These are phyloP conservation scores for Silybum marianum DNA, from an alignment of 129 eudicot species.

Conservation along the genomic window DNA sequence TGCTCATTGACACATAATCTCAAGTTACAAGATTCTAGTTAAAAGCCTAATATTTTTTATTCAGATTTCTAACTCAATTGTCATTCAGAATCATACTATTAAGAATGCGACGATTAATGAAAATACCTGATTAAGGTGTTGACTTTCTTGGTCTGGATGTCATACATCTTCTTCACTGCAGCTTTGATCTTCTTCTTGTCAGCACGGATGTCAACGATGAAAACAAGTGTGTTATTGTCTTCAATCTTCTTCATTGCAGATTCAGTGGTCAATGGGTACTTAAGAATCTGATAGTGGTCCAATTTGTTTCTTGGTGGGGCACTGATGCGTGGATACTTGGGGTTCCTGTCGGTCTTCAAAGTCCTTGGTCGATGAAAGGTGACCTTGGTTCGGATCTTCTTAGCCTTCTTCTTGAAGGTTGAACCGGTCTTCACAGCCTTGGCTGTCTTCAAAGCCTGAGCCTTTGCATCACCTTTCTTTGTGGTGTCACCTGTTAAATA, in stretches of 20 bases:
- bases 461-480: conserved; percentile 63
- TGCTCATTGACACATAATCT: neutral
- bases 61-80: neutral
- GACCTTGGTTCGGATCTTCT: conserved; percentile 63
- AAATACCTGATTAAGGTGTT: conserved; percentile 69
- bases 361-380: conserved; percentile 70
- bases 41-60: neutral
- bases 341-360: conserved; percentile 64
- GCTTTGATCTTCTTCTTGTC: conserved; percentile 70
- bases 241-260: conserved; percentile 78
- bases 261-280: conserved; percentile 68
- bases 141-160: conserved; percentile 77
- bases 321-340: conserved; percentile 76
- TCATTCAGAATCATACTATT: neutral
- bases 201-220: conserved; percentile 76
- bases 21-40: too few species aligned
- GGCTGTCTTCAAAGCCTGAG: conserved; percentile 66
- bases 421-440: conserved; percentile 70
- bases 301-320: conserved; percentile 70
- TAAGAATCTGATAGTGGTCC: conserved; percentile 69
- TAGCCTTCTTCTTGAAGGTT: conserved; percentile 64
- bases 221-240: conserved; percentile 71
- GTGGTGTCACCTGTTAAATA: conserved; percentile 34
- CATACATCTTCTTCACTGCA: conserved; percentile 77
- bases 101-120: neutral